phyloP scores from a whole-genome alignment of 108 stramenopile genomes.

The Schizochytrium sp. region DNA sequence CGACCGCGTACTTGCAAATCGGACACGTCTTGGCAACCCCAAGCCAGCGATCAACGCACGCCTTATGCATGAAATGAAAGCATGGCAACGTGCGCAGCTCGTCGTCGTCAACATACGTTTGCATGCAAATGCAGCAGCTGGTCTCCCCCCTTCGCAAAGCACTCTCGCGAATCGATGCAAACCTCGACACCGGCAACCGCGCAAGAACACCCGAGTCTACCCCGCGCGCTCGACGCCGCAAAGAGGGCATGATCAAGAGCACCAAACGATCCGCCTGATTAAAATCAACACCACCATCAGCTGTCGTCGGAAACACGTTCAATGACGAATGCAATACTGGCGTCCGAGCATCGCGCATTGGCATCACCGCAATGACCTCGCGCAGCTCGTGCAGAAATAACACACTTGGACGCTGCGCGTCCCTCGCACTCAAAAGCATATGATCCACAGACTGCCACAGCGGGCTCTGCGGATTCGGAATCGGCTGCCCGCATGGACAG shows the following conservation, averaged over 20 bases:
- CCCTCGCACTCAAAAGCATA: not conserved
- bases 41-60: not conserved
- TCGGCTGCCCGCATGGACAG: conserved; percentile 2
- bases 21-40: not conserved
- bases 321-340: not conserved
- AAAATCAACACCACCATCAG: not conserved
- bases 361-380: not conserved
- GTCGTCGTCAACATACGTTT: not conserved
- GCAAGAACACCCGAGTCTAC: not conserved
- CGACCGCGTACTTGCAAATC: not conserved
- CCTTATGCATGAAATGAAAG: not conserved
- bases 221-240: not conserved
- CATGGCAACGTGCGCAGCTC: conserved; percentile 3
- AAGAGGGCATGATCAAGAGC: not conserved
- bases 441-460: not conserved
- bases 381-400: not conserved
- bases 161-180: not conserved
- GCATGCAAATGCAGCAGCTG: not conserved
- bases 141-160: not conserved
- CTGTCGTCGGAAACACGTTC: not conserved
- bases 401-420: not conserved
- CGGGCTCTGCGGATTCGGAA: not conserved
- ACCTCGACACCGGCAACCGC: not conserved
- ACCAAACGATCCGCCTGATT: not conserved
- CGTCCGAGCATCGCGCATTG: not conserved